Evolutionary conservation across 768 basidiomycete genomes (phyloP), one percentile per base, ranked within the genome.

Genomic region (Lenzites betulinus): DNA sequence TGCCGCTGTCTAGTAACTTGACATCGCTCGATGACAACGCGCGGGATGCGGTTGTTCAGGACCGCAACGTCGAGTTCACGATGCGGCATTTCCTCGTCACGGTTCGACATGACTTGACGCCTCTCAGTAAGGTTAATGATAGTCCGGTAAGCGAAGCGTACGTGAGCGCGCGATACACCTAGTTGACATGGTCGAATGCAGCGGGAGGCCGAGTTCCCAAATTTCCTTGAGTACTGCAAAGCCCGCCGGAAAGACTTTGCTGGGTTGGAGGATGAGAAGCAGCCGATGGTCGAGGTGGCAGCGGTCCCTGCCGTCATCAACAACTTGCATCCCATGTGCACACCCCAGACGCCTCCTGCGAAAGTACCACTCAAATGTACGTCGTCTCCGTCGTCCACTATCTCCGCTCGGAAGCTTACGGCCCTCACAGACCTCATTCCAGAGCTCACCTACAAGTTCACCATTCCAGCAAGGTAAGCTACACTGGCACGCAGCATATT

Each of bases 61-160:
- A 93, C 66, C 79, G 90, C 59, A 79, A 78, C 74, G 82, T 84
- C n/a, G 90, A 90, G 68, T 90, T 87, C 66, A 91, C 90, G 2
- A 77, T 87, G 60, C 80, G 90, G 46, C 92, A 88, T 69, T 81
- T 79, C 66, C 81, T 81, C 20, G 69, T 83, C 26, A 74, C 70
- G 43, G 71, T 92, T 33, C 77, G 91, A 51, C 74, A 67, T 22
- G 93, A 94, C 70, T 69, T 95, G 66, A 86, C 81, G 16, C 92
- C 93, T 28, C 70, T 88, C 60, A 89, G 88, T 72, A 86, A 86
- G 67, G 87, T 87, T 9, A 74, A 71, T 23, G 88, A 88, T 68
- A 85, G 85, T 59, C 74, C 78, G 33, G 89, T 91, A 72, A 64
- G 87, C 80, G 22, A 38, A 28, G 12, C 23, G 59, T 46, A 11